phyloP scores from a whole-genome alignment of 805 yeast species.

The Saturnispora halmiae region DNA sequence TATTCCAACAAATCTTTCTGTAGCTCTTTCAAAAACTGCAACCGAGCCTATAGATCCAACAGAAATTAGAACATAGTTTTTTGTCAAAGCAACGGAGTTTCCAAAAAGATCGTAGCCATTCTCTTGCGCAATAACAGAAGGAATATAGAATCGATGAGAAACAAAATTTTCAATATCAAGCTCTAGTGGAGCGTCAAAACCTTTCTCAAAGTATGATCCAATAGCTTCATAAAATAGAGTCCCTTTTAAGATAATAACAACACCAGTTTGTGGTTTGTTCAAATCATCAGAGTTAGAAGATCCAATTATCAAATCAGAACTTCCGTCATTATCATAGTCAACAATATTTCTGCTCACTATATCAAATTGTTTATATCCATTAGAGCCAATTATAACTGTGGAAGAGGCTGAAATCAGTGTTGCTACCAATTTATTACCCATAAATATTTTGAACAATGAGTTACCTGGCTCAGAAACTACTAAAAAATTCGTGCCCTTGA shows the following conservation, averaged over 20 bases:
- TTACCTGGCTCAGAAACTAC: slow-evolving; percentile 46
- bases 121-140: slow-evolving; percentile 12
- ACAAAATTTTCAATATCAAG: slow-evolving; percentile 5
- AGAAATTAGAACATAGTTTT: slow-evolving; percentile 28
- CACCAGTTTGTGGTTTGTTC: slow-evolving; percentile 13
- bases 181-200: neutral
- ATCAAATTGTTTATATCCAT: slow-evolving; percentile 39
- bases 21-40: slow-evolving; percentile 25
- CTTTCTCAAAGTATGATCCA: neutral
- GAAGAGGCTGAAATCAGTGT: slow-evolving; percentile 20
- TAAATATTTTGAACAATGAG: slow-evolving; percentile 34
- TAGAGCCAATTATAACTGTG: slow-evolving; percentile 27
- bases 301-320: slow-evolving; percentile 36
- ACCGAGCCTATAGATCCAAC: slow-evolving; percentile 33
- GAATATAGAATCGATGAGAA: slow-evolving; percentile 16
- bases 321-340: slow-evolving; percentile 32
- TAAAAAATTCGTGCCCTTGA: slow-evolving; percentile 29
- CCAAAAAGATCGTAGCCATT: slow-evolving; percentile 38
- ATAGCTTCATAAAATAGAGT: slow-evolving; percentile 7
- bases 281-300: slow-evolving; percentile 32
- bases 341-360: slow-evolving; percentile 21
- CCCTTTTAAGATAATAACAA: slow-evolving; percentile 15
- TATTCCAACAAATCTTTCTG: neutral
- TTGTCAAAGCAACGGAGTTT: slow-evolving; percentile 24
- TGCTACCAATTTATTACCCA: slow-evolving; percentile 13